These are phyloP conservation scores for Gossypium ekmanianum DNA, from an alignment of 345 rosid genomes.

Conservation along the genomic window DNA sequence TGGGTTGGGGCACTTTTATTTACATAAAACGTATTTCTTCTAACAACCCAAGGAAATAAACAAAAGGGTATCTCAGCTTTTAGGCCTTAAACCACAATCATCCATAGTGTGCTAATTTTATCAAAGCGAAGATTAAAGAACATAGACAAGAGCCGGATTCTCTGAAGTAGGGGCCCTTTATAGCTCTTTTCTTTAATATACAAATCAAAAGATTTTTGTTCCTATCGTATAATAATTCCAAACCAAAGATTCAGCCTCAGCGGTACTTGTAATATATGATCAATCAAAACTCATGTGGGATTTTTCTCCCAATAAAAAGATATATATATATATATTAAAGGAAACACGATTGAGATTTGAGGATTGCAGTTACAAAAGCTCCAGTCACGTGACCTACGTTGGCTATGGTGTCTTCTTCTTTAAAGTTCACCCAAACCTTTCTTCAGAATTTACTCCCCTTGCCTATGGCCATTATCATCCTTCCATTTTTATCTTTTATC, in stretches of 20 bases:
- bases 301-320: not conserved
- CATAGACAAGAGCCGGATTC: slow-evolving; percentile 22
- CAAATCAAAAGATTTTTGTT: not conserved
- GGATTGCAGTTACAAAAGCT: slow-evolving; percentile 33
- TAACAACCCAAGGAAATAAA: not conserved
- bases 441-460: slow-evolving; percentile 9
- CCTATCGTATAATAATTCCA: not conserved
- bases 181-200: not conserved
- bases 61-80: not conserved
- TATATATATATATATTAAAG: not conserved
- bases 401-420: not conserved
- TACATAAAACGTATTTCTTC: not conserved
- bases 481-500: slow-evolving; percentile 9
- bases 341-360: not conserved
- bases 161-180: slow-evolving; percentile 14
- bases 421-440: not conserved
- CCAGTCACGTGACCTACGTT: slow-evolving; percentile 45
- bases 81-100: not conserved
- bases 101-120: not conserved
- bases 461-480: slow-evolving; percentile 29
- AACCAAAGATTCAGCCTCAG: not conserved
- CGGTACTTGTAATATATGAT: not conserved
- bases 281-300: not conserved
- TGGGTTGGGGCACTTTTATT: not conserved
- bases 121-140: not conserved